phyloP scores from a whole-genome alignment of 2,329 filamentous ascomycete genomes.

The Aspergillus neoniger region DNA sequence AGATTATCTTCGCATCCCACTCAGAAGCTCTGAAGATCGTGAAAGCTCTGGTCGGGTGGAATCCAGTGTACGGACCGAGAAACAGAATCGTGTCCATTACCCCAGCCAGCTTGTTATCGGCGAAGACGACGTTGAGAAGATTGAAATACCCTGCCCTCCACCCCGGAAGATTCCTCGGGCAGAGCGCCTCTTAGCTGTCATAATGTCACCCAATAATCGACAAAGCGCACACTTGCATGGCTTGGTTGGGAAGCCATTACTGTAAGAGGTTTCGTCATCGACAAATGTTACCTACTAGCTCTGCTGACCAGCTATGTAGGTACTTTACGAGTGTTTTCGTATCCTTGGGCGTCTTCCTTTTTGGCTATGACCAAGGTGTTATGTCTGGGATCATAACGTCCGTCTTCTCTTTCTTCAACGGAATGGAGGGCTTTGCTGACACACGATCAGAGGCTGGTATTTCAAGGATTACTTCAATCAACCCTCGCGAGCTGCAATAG shows the following conservation, averaged over 20 bases:
- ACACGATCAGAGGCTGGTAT: conserved; percentile 66
- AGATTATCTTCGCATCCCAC: conserved; percentile 74
- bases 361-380: conserved; percentile 66
- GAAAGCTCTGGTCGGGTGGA: conserved; percentile 53
- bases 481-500: conserved; percentile 81
- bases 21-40: conserved; percentile 66
- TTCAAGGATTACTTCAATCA: conserved; percentile 94
- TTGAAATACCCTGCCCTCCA: conserved; percentile 72
- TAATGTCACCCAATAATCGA: conserved; percentile 79
- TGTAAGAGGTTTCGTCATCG: conserved; percentile 61
- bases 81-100: conserved; percentile 71
- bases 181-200: conserved; percentile 71
- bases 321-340: conserved; percentile 89
- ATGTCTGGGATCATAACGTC: conserved; percentile 71
- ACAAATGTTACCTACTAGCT: conserved; percentile 7
- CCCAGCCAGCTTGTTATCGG: conserved; percentile 51
- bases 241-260: conserved; percentile 90
- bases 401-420: conserved; percentile 23
- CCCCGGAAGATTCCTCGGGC: conserved; percentile 64
- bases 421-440: conserved; percentile 17
- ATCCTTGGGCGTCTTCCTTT: conserved; percentile 64
- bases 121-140: conserved; percentile 39
- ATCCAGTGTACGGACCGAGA: conserved; percentile 38
- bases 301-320: conserved; percentile 50
- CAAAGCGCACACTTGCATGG: conserved; percentile 75